These are phyloP conservation scores for Dillenia suffruticosa DNA, from an alignment of 164 flowering plant species.

Conservation along the genomic window DNA sequence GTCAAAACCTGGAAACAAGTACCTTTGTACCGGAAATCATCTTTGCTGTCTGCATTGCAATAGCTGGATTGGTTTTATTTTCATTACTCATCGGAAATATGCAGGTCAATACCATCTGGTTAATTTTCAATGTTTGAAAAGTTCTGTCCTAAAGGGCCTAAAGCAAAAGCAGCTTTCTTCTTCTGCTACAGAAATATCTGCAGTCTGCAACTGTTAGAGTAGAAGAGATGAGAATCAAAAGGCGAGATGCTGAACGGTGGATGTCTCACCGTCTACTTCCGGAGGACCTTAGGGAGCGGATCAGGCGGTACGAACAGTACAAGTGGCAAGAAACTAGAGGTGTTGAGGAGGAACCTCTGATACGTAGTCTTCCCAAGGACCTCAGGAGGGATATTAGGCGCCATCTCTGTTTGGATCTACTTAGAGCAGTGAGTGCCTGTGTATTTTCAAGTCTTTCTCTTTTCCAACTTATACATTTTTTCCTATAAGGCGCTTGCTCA, in stretches of 20 bases:
- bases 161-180: no score
- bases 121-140: no score
- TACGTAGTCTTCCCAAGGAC: constrained; percentile 57
- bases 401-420: constrained; percentile 50
- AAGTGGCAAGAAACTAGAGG: constrained; percentile 72
- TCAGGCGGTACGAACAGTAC: constrained; percentile 56
- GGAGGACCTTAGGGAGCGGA: constrained; percentile 43
- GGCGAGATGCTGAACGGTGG: constrained; percentile 71
- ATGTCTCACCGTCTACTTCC: constrained; percentile 70
- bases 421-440: constrained; percentile 38
- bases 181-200: constrained; percentile 41
- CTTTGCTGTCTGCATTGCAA: constrained; percentile 82
- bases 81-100: constrained; percentile 92
- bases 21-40: constrained; percentile 62
- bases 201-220: constrained; percentile 54
- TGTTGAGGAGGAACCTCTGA: constrained; percentile 52
- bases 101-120: constrained; percentile 57
- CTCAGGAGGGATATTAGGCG: constrained; percentile 64
- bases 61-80: constrained; percentile 81
- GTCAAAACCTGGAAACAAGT: constrained; percentile 63
- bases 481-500: no score
- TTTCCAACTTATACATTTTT: no score
- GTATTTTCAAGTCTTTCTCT: no score
- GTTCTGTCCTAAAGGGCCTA: neutral
- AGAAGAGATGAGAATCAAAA: constrained; percentile 66